Conservation (phyloP, 176 grass and related monocot species). For the Panicum miliaceum region DNA sequence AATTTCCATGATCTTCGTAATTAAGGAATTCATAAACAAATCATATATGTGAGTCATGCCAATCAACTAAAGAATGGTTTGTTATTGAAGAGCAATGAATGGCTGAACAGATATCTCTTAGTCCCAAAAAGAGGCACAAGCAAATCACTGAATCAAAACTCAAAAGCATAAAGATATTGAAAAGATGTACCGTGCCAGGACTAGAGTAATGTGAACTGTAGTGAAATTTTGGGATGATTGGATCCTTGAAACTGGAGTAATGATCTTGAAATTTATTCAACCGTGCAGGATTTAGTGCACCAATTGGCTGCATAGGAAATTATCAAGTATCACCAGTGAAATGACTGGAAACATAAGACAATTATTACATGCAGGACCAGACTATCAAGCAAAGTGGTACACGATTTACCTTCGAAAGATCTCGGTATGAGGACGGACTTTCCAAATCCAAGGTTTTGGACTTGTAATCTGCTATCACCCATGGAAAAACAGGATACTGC, state of each 20-base stretch:
- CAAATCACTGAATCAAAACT: constrained; percentile 38
- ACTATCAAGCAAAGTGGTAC: constrained; percentile 14
- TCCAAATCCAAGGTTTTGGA: constrained; percentile 79
- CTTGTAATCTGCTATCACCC: constrained; percentile 88
- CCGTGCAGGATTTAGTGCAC: constrained; percentile 87
- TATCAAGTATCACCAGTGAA: constrained; percentile 37
- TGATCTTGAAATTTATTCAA: constrained; percentile 91
- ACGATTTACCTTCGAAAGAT: constrained; percentile 79
- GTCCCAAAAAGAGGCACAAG: constrained; percentile 34
- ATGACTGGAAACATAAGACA: constrained; percentile 29
- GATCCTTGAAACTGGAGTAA: constrained; percentile 82
- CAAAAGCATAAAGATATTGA: constrained; percentile 24
- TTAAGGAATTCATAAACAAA: constrained; percentile 33
- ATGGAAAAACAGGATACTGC: constrained; percentile 99
- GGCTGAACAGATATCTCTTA: constrained; percentile 16
- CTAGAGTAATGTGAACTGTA: constrained; percentile 94
- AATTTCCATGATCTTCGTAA: constrained; percentile 22
- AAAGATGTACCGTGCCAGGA: constrained; percentile 56
- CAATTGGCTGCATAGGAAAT: constrained; percentile 83
- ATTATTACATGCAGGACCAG: constrained; percentile 28
- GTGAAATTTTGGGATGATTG: constrained; percentile 90
- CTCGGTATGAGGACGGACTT: constrained; percentile 71
- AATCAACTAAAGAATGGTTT: constrained; percentile 26
- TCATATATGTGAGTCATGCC: not conserved
- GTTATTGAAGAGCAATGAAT: constrained; percentile 17